A percentile compares a stretch with the other conserved stretches of the same genome.
Conservation (phyloP, 2,329 filamentous ascomycete species). For the Aspergillus chevalieri region DNA sequence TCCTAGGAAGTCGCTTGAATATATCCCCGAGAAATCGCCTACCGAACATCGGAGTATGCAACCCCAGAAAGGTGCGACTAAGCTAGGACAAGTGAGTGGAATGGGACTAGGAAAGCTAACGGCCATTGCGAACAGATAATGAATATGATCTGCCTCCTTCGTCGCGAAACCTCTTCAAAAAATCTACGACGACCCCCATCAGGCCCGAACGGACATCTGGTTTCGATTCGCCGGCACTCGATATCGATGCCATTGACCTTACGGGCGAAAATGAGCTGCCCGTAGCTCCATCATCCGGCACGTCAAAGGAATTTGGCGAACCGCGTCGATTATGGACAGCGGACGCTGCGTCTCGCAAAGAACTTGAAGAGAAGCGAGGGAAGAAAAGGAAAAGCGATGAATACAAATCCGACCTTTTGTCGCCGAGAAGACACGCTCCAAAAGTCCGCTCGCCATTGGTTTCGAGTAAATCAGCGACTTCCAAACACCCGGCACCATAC, state of each 20-base stretch:
- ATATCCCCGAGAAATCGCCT: constrained; percentile 8
- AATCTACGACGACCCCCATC: constrained; percentile 16
- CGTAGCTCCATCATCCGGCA: constrained; percentile 31
- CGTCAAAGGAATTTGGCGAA: constrained; percentile 36
- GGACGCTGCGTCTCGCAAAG: constrained; percentile 33
- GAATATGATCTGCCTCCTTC: constrained; percentile 14
- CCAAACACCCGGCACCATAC: neutral
- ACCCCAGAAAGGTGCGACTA: constrained; percentile 19
- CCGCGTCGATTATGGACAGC: constrained; percentile 40
- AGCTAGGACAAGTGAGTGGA: neutral
- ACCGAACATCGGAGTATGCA: constrained; percentile 3
- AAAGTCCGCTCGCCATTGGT: constrained; percentile 18
- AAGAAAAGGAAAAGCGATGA: constrained; percentile 48
- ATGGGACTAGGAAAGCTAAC: constrained; percentile 5
- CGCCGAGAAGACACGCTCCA: constrained; percentile 23
- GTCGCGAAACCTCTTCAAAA: constrained; percentile 8
- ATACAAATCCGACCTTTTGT: constrained; percentile 33
- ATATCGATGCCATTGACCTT: constrained; percentile 42
- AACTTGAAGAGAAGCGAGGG: constrained; percentile 33
- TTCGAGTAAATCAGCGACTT: constrained; percentile 2
- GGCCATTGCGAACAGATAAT: constrained; percentile 6
- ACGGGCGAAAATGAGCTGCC: constrained; percentile 33
- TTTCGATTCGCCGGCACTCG: constrained; percentile 13
- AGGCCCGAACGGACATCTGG: constrained; percentile 13
- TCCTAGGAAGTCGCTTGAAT: constrained; percentile 16